Evolutionary conservation across 768 basidiomycete species (phyloP), one percentile per base, ranked within the genome.

Genomic region (Tylopilus vinaceipallidus): DNA sequence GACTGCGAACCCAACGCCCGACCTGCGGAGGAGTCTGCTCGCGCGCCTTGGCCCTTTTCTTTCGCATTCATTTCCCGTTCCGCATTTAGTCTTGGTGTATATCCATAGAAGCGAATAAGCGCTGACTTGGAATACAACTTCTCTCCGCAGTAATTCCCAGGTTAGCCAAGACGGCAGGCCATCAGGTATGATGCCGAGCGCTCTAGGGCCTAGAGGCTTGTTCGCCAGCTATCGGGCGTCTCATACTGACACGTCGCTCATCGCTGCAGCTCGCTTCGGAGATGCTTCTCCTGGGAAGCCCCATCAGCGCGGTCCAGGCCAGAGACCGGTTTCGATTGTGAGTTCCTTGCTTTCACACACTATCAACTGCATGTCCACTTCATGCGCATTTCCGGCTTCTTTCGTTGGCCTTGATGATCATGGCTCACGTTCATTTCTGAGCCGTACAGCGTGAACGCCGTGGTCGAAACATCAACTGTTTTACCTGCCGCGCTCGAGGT

Each of bases 211-310:
- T n/a, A n/a, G n/a, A n/a, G n/a, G n/a, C n/a, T 49, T 23, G 24
- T 47, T 42, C n/a, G 37, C 42, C 50, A 45, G 33, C 49, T 29
- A 23, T 48, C 23, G 19, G 40, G 56, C 30, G 49, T 54, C 44
- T 35, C 40, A 47, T 41, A 38, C 58, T 53, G 54, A 64, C n/a
- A n/a, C n/a, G n/a, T n/a, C n/a, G n/a, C n/a, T n/a, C n/a, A n/a
- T n/a, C n/a, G n/a, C n/a, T n/a, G n/a, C 46, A 90, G 86, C 72
- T 84, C 35, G 87, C 87, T 32, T 77, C 89, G 24, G 84, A 93
- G 65, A 73, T 91, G 75, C 76, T 92, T 12, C 73, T 93, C 40
- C 74, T 83, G 30, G 91, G 91, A 38, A 79, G 76, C 48, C 73
- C 77, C n/a, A 70, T 93, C 59, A 76, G 73, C 36, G 86, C 91